Evolutionary conservation across 2,329 filamentous ascomycete species (phyloP).

Genomic region (Pyrenophora teres): DNA sequence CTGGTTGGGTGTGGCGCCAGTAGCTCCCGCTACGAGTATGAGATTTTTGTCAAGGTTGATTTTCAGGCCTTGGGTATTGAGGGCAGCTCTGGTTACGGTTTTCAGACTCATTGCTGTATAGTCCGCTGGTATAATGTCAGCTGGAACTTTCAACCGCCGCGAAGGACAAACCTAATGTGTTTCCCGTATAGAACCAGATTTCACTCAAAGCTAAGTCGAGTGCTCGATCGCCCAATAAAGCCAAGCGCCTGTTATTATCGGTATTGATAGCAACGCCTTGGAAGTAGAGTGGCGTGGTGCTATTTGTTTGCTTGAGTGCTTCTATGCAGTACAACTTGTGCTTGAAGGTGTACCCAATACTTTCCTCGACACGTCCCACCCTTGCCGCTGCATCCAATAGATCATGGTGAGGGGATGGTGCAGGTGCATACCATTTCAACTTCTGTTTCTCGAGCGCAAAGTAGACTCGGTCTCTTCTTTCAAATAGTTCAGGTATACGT

Average conservation of each 20-base stretch:
- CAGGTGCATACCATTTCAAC: conserved; percentile 6
- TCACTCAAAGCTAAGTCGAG: conserved; percentile 20
- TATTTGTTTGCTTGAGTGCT: conserved; percentile 23
- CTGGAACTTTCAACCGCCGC: not conserved
- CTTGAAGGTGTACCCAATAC: conserved; percentile 27
- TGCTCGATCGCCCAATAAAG: conserved; percentile 28
- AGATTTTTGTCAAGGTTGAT: conserved; percentile 2
- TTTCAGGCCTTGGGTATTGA: conserved; percentile 7
- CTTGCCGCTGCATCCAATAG: conserved; percentile 20
- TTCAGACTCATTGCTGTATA: conserved; percentile 6
- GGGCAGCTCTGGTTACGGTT: conserved; percentile 9
- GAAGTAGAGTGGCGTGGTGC: conserved; percentile 16
- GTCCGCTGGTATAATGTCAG: conserved; percentile 9
- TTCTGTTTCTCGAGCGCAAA: conserved; percentile 9
- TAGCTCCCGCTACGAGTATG: too few species aligned
- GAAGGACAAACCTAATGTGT: conserved; percentile 8
- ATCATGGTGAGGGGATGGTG: conserved; percentile 16
- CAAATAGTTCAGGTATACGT: conserved; percentile 20
- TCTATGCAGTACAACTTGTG: conserved; percentile 25
- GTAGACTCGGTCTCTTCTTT: conserved; percentile 18
- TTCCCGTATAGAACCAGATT: conserved; percentile 23
- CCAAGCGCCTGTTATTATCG: conserved; percentile 24
- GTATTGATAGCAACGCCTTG: conserved; percentile 14
- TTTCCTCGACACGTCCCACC: conserved; percentile 20
- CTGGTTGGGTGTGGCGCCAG: not conserved